Evolutionary conservation across 2,329 filamentous ascomycete species (phyloP).

Genomic region (Cercospora citrullina): DNA sequence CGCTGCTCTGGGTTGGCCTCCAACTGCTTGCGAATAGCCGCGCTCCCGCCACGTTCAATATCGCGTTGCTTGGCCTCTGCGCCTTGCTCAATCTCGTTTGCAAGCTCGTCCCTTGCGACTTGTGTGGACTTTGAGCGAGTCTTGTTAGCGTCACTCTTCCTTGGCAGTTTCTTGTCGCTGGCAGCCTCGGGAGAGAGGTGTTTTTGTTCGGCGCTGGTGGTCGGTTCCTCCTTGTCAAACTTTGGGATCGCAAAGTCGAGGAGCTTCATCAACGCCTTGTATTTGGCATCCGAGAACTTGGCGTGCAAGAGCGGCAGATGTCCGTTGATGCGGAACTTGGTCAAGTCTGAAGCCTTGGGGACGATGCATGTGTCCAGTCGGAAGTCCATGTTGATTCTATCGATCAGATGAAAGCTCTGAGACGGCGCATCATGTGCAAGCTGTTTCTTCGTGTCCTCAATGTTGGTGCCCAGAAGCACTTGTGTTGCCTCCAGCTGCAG

Average conservation of each 20-base stretch:
- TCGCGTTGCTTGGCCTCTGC: constrained; percentile 57
- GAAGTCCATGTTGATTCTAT: constrained; percentile 97
- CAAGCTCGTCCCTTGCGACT: constrained; percentile 69
- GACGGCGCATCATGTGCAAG: constrained; percentile 64
- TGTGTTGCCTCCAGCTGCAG: constrained; percentile 94
- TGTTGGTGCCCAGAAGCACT: constrained; percentile 88
- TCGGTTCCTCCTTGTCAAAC: constrained; percentile 52
- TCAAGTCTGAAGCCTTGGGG: constrained; percentile 91
- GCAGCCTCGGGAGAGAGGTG: constrained; percentile 28
- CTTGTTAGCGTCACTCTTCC: constrained; percentile 48
- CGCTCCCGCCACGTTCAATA: constrained; percentile 47
- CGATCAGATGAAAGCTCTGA: constrained; percentile 82
- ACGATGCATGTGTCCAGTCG: constrained; percentile 94
- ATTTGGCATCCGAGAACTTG: constrained; percentile 89
- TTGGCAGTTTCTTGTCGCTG: constrained; percentile 39
- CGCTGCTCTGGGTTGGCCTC: constrained; percentile 73
- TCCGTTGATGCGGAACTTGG: constrained; percentile 86
- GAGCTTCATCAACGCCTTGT: constrained; percentile 93
- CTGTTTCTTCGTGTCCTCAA: constrained; percentile 84
- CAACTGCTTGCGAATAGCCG: constrained; percentile 27
- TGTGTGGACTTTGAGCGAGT: constrained; percentile 71
- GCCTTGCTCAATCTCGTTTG: constrained; percentile 64
- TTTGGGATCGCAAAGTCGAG: constrained; percentile 94
- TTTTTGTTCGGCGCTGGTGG: constrained; percentile 37
- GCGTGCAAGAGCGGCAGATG: constrained; percentile 90